A percentile compares a stretch with the other conserved stretches of the same genome.
Evolutionary conservation across 352 stramenopile genomes (phyloP).

Genomic region (Pythium graminicola): DNA sequence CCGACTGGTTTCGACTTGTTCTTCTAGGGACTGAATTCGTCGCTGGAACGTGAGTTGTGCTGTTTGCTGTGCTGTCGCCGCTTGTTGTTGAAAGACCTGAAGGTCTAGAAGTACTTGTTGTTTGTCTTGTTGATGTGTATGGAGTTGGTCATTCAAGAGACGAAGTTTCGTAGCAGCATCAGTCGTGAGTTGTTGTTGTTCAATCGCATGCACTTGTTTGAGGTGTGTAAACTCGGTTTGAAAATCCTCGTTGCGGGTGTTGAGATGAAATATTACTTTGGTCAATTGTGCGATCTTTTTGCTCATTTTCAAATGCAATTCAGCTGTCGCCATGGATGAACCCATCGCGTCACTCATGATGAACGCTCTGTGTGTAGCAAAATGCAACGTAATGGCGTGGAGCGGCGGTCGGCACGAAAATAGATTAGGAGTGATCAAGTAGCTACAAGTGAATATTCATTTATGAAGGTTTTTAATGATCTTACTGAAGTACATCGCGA

Average conservation of each 20-base stretch:
- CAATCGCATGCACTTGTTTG: constrained; percentile 28
- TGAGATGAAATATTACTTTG: constrained; percentile 93
- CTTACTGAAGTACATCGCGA: background rate
- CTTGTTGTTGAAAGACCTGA: constrained; percentile 27
- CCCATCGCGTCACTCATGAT: constrained; percentile 25
- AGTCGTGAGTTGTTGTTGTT: constrained; percentile 43
- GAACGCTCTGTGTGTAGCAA: too few species aligned
- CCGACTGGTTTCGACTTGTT: constrained; percentile 31
- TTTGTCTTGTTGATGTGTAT: constrained; percentile 35
- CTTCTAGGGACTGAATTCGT: constrained; percentile 37
- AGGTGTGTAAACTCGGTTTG: constrained; percentile 54
- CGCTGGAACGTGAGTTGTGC: constrained; percentile 33
- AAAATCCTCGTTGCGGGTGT: constrained; percentile 91
- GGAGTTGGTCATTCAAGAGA: constrained; percentile 34
- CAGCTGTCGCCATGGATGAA: constrained; percentile 24
- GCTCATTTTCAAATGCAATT: constrained; percentile 91
- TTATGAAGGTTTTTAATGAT: background rate
- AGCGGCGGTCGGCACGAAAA: constrained; percentile 6
- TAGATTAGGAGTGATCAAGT: too few species aligned
- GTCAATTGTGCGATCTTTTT: constrained; percentile 94
- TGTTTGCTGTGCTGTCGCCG: constrained; percentile 12
- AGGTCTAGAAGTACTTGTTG: constrained; percentile 33
- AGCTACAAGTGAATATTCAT: background rate
- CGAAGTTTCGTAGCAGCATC: constrained; percentile 52
- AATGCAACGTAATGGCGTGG: constrained; percentile 7